Evolutionary conservation across 129 eudicot genomes (phyloP).

Genomic region (Flaveria ramosissima): DNA sequence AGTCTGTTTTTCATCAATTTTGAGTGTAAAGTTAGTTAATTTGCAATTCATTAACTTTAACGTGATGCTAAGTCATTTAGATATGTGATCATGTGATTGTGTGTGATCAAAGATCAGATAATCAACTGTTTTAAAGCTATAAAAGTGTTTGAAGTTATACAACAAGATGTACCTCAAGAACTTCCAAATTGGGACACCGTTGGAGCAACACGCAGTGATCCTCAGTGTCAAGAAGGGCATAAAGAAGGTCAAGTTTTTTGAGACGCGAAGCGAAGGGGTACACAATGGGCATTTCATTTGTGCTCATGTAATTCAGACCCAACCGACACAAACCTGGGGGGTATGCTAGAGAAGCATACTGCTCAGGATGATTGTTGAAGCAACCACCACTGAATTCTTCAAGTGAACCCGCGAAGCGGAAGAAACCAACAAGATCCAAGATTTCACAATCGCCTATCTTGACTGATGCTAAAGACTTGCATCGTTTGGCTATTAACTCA

Average conservation of each 20-base stretch:
- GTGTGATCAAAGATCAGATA: not conserved
- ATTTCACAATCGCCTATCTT: slow-evolving; percentile 74
- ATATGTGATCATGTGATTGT: not conserved
- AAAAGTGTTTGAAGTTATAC: not conserved
- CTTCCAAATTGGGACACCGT: slow-evolving; percentile 76
- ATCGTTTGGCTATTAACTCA: slow-evolving; percentile 63
- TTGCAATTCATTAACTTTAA: not conserved
- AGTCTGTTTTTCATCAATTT: slow-evolving; percentile 49
- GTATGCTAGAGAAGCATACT: slow-evolving; percentile 42
- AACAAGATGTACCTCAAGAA: slow-evolving; percentile 65
- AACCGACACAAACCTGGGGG: slow-evolving; percentile 54
- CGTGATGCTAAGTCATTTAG: not conserved
- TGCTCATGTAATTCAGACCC: slow-evolving; percentile 68
- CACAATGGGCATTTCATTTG: slow-evolving; percentile 58
- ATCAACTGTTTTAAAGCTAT: not conserved
- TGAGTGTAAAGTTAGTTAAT: slow-evolving; percentile 2
- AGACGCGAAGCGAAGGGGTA: slow-evolving; percentile 64
- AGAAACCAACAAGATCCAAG: slow-evolving; percentile 55
- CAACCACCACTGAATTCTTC: slow-evolving; percentile 89
- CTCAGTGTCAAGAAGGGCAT: slow-evolving; percentile 70
- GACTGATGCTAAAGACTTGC: slow-evolving; percentile 55
- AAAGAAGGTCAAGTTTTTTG: slow-evolving; percentile 69
- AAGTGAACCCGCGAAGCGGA: slow-evolving; percentile 52
- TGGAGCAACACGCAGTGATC: slow-evolving; percentile 64
- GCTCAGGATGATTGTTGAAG: slow-evolving; percentile 47